Percentiles rank a stretch among this genome's conserved stretches.
Evolutionary conservation across 768 basidiomycete genomes (phyloP).

Genomic region (Boletus sensibilis): DNA sequence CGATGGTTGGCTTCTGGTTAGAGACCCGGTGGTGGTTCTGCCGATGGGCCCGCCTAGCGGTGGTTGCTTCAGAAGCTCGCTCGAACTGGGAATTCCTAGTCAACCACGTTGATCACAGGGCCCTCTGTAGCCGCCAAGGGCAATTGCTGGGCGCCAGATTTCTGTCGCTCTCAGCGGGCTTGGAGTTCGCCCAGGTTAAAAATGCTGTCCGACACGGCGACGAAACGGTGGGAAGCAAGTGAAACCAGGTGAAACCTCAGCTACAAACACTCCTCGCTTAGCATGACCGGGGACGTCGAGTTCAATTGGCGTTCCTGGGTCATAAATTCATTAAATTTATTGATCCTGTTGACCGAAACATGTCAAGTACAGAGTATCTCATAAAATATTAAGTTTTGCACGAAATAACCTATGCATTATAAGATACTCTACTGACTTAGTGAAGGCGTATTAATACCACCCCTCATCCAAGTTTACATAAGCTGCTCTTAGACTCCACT

Average conservation of each 20-base stretch:
- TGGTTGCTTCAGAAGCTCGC: slow-evolving; percentile 13
- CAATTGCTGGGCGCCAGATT: background rate
- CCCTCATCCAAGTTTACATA: slow-evolving; percentile 9
- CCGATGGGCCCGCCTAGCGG: background rate
- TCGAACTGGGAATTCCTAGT: slow-evolving; percentile 15
- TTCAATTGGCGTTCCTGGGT: background rate
- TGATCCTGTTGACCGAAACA: slow-evolving; percentile 8
- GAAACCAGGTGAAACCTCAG: background rate
- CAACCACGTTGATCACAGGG: slow-evolving; percentile 1
- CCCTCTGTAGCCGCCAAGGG: slow-evolving; percentile 9
- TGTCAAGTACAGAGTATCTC: background rate
- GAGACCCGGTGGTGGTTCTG: background rate
- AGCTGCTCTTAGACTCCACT: background rate
- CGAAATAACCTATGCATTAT: too few relatives aligned
- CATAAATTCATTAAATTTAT: too few relatives aligned
- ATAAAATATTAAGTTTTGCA: too few relatives aligned
- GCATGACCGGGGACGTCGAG: background rate
- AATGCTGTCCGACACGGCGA: background rate
- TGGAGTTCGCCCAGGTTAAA: background rate
- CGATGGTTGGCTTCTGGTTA: slow-evolving; percentile 3
- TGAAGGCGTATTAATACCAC: too few relatives aligned
- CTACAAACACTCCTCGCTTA: background rate
- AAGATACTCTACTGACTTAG: too few relatives aligned
- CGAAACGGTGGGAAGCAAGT: background rate
- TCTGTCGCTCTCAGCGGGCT: background rate